Base-by-base conservation (phyloP, 306 rosid species). In the Dalbergia oliveri region DNA sequence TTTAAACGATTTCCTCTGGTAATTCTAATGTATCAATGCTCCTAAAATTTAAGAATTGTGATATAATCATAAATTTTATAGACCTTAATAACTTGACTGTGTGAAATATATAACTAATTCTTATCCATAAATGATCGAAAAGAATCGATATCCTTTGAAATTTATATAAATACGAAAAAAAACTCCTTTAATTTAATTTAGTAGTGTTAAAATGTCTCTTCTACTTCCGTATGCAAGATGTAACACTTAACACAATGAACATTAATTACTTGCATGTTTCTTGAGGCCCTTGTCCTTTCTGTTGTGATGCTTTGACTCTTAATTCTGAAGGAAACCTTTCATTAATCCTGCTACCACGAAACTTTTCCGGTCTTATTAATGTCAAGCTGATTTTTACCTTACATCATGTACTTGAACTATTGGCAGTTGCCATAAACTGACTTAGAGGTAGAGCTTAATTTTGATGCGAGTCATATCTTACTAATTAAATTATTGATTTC, bases 301-400 rank as follows among this genome's bases (percentile, higher is more conserved):
- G 26, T 72, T 49, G 47, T 8, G 47, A 81, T 58, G 79, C 72
- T 57, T 84, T 84, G 91, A 86, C 86, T 82, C 88, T 86, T 86
- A 64, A 83, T 76, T 73, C 80, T 78, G 81, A 85, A 87, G 79
- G 81, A 83, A 87, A 64, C 81, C 10, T 31, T 63, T 64, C 59
- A 18, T 60, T 41, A 54, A 62, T 62, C 56, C 8, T 65, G 33
- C 71, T 21, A 47, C 66, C 41, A 37, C 60, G 33, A 51, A 60
- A 37, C 0, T 37, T 51, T 73, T 50, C 50, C 72, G 6, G 64
- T 50, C 18, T 54, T 73, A 39, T 71, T 49, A 51, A 23, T 75
- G 75, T 77, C 62, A 39, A 58, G 12, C 23, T 58, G 39, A 41
- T 8, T 63, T 56, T 70, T 33, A 45, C 35, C 54, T 73, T 43